Evolutionary conservation across 345 rosid species (phyloP).

Genomic region (Hibiscus trionum): DNA sequence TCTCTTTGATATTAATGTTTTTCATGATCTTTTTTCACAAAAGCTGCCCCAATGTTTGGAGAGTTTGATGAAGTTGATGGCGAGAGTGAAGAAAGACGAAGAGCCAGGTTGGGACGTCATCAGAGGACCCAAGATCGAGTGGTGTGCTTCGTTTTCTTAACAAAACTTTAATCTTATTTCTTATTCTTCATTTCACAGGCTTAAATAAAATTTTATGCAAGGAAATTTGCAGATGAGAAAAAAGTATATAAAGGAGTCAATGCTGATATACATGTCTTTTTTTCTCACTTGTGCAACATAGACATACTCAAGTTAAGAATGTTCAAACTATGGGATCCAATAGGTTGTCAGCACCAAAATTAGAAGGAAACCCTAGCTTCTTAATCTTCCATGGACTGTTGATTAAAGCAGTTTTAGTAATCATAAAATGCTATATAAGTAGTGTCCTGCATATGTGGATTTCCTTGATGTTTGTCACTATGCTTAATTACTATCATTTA

Average conservation of each 20-base stretch:
- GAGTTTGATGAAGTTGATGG: conserved; percentile 76
- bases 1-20: conserved; percentile 7
- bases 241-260: not conserved
- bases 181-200: conserved; percentile 3
- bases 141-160: conserved; percentile 29
- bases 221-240: not conserved
- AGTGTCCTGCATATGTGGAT: not conserved
- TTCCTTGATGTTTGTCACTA: not conserved
- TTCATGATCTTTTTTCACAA: conserved; percentile 7
- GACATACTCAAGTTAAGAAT: not conserved
- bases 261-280: no score
- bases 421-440: not conserved
- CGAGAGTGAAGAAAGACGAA: conserved; percentile 79
- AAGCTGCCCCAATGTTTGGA: conserved; percentile 52
- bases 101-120: conserved; percentile 71
- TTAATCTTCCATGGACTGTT: not conserved
- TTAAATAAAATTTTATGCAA: not conserved
- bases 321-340: not conserved
- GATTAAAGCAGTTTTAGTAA: not conserved
- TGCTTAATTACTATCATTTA: not conserved
- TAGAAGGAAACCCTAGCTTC: not conserved
- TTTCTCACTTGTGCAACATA: not conserved
- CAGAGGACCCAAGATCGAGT: conserved; percentile 70
- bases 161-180: not conserved
- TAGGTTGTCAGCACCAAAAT: not conserved